phyloP scores from a whole-genome alignment of 2,329 filamentous ascomycete genomes.

The Penicillium sp. region DNA sequence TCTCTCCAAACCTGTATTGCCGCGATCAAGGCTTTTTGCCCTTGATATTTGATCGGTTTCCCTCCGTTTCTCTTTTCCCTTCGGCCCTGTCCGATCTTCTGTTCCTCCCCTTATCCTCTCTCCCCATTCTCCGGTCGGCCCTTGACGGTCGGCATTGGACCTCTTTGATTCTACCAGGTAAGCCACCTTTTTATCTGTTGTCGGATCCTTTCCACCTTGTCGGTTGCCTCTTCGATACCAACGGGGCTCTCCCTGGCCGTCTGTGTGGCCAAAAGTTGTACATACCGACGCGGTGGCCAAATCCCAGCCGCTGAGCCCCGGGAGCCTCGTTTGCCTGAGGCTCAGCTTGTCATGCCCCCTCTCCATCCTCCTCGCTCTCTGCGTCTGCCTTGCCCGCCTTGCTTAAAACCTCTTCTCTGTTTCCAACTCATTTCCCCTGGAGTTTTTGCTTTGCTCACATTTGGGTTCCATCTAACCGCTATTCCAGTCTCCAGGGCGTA shows the following conservation, averaged over 20 bases:
- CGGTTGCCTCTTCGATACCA: not conserved
- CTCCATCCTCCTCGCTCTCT: slow-evolving; percentile 2
- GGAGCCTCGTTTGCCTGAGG: slow-evolving; percentile 22
- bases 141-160: slow-evolving; percentile 20
- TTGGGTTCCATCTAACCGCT: slow-evolving; percentile 10
- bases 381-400: slow-evolving; percentile 13
- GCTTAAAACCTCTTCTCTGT: slow-evolving; percentile 1
- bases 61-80: not conserved
- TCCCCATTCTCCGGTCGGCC: slow-evolving; percentile 5
- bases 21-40: slow-evolving; percentile 25
- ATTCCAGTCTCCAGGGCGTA: slow-evolving; percentile 12
- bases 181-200: not conserved
- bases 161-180: slow-evolving; percentile 8
- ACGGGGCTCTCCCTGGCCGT: not conserved
- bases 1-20: slow-evolving; percentile 14
- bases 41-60: slow-evolving; percentile 19
- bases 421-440: not conserved
- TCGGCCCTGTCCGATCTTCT: slow-evolving; percentile 1
- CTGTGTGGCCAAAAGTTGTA: slow-evolving; percentile 1
- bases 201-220: not conserved
- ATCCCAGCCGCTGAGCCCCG: slow-evolving; percentile 2
- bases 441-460: not conserved
- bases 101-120: not conserved
- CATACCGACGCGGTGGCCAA: slow-evolving; percentile 10
- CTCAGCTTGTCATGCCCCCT: slow-evolving; percentile 14